Evolutionary conservation across 306 rosid species (phyloP).

Genomic region (Vachellia pachyceras): DNA sequence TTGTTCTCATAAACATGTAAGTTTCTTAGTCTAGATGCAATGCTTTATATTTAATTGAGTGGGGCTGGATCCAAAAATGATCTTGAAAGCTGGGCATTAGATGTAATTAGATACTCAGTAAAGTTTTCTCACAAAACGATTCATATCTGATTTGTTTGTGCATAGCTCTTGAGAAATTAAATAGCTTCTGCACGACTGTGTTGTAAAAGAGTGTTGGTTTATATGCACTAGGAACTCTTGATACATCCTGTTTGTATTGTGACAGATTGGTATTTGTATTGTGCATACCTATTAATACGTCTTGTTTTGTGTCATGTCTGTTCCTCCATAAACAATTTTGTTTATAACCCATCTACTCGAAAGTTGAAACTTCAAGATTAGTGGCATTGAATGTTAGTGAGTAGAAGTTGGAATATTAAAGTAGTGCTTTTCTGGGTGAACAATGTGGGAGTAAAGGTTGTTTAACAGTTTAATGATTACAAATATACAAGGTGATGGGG

Average conservation of each 20-base stretch:
- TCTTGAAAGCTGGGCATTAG: constrained; percentile 14
- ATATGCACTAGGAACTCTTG: background rate
- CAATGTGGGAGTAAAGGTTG: constrained; percentile 6
- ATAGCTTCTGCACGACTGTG: constrained; percentile 21
- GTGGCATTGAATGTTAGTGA: constrained; percentile 11
- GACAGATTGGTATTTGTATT: constrained; percentile 24
- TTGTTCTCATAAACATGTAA: constrained; percentile 87
- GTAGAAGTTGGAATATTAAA: constrained; percentile 22
- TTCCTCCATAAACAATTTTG: constrained; percentile 10
- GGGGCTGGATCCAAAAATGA: constrained; percentile 25
- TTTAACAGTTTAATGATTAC: constrained; percentile 2
- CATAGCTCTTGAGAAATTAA: constrained; percentile 12
- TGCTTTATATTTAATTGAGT: constrained; percentile 34
- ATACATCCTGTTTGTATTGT: background rate
- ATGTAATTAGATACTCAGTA: constrained; percentile 10
- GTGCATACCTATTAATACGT: too few species aligned
- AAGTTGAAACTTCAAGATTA: constrained; percentile 12
- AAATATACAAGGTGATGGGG: too few species aligned
- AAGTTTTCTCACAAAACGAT: constrained; percentile 32
- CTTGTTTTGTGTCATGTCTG: constrained; percentile 19
- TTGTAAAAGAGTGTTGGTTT: background rate
- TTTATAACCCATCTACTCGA: constrained; percentile 16
- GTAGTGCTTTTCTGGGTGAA: background rate
- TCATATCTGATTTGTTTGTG: constrained; percentile 12
- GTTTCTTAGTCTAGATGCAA: constrained; percentile 40